phyloP scores from a whole-genome alignment of 768 basidiomycete species.

The Chalciporus sphaerocephalus region DNA sequence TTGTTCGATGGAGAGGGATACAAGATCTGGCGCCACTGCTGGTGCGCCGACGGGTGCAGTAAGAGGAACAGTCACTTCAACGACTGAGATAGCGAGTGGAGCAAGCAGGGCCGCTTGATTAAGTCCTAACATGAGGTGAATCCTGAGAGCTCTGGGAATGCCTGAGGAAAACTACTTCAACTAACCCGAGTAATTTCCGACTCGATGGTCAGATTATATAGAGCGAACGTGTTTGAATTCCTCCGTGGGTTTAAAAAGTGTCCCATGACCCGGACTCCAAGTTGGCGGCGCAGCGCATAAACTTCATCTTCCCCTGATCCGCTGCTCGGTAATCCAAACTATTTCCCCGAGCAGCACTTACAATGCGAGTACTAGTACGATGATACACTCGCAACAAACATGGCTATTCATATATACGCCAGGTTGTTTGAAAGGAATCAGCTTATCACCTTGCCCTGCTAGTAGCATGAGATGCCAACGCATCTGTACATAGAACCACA shows the following conservation, averaged over 20 bases:
- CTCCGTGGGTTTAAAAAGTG: neutral
- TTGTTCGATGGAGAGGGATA: constrained; percentile 68
- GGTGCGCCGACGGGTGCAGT: constrained; percentile 34
- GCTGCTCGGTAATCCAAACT: no score
- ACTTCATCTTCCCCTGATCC: neutral
- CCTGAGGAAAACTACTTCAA: neutral
- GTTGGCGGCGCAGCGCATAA: neutral
- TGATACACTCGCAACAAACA: no score
- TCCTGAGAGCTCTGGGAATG: no score
- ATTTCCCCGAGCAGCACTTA: no score
- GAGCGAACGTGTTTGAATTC: neutral
- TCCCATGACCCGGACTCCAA: constrained; percentile 4
- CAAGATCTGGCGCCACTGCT: constrained; percentile 40
- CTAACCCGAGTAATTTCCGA: neutral
- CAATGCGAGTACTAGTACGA: no score
- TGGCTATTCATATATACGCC: no score
- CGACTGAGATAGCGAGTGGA: constrained; percentile 5
- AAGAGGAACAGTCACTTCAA: constrained; percentile 40
- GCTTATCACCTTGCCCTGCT: no score
- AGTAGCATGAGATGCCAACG: no score
- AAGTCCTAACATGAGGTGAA: constrained; percentile 9
- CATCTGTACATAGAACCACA: no score
- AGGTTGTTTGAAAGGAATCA: no score
- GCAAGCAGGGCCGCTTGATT: neutral
- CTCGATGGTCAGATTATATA: neutral